Conservation (phyloP, 108 stramenopile species). For the Parmales sp. region DNA sequence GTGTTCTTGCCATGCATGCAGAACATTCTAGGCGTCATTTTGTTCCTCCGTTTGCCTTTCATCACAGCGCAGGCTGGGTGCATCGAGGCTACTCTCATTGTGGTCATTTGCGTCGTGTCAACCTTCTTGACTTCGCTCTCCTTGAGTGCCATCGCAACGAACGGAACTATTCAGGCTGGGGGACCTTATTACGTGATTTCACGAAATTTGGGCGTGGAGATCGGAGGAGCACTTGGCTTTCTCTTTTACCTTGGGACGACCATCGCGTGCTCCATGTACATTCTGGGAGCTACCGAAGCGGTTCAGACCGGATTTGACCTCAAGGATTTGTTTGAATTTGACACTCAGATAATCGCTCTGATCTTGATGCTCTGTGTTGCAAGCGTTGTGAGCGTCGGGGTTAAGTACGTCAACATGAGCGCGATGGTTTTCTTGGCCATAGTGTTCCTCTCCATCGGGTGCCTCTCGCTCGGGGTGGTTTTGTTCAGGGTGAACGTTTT, state of each 20-base stretch:
- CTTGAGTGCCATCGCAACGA: constrained; percentile 63
- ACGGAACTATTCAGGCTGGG: constrained; percentile 56
- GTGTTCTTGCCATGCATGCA: constrained; percentile 65
- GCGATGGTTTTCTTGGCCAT: constrained; percentile 43
- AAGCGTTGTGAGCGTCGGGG: constrained; percentile 41
- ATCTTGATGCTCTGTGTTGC: constrained; percentile 29
- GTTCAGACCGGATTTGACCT: constrained; percentile 36
- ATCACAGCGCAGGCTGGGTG: constrained; percentile 67
- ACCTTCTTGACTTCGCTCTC: constrained; percentile 59
- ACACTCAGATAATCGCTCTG: constrained; percentile 35
- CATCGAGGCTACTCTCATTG: constrained; percentile 27
- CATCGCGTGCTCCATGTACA: constrained; percentile 47
- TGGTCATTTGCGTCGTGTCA: constrained; percentile 34
- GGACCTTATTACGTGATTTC: constrained; percentile 74
- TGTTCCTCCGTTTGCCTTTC: constrained; percentile 65
- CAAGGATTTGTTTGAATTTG: constrained; percentile 26
- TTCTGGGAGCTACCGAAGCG: constrained; percentile 60
- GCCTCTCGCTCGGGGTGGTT: constrained; percentile 34
- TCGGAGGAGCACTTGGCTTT: constrained; percentile 57
- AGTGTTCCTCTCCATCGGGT: constrained; percentile 36
- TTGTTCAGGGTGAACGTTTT: constrained; percentile 33
- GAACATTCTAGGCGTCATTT: constrained; percentile 70
- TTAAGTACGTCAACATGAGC: constrained; percentile 38
- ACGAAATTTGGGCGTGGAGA: constrained; percentile 50
- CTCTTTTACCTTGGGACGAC: constrained; percentile 65